Percentiles rank a stretch among this genome's conserved stretches.
Conservation (phyloP, 805 yeast genomes). For the Hermanozyma aechmeae region DNA sequence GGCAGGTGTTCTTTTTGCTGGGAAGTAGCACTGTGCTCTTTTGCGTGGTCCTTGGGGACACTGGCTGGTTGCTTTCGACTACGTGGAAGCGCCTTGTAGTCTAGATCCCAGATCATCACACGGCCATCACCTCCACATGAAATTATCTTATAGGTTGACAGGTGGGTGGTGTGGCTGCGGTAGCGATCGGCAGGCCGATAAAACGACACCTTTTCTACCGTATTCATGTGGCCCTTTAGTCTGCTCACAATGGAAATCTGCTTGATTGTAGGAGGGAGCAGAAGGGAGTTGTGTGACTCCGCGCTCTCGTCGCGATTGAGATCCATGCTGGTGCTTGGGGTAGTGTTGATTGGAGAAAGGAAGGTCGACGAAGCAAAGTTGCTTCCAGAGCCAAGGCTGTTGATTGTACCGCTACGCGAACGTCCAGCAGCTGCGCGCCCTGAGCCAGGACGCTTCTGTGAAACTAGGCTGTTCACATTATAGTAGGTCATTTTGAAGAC, state of each 20-base stretch:
- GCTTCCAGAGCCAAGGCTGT: conserved; percentile 15
- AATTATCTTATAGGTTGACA: conserved; percentile 18
- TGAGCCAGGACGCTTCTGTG: conserved; percentile 2
- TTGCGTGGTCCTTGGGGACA: too few relatives aligned
- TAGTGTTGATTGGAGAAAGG: conserved; percentile 14
- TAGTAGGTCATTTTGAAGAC: conserved; percentile 31
- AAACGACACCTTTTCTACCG: conserved; percentile 21
- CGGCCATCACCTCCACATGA: conserved; percentile 33
- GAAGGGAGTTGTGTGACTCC: neutral
- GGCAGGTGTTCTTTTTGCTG: neutral
- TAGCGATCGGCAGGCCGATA: conserved; percentile 10
- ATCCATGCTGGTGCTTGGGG: conserved; percentile 17
- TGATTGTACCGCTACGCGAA: conserved; percentile 31
- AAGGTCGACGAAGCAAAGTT: conserved; percentile 8
- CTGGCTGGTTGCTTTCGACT: too few relatives aligned
- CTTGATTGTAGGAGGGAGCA: conserved; percentile 26
- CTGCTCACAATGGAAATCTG: conserved; percentile 27
- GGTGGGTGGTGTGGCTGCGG: conserved; percentile 1
- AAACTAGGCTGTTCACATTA: conserved; percentile 27
- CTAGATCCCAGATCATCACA: conserved; percentile 35
- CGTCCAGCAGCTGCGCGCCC: conserved; percentile 12
- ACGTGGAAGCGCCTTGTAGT: conserved; percentile 31
- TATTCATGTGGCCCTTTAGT: conserved; percentile 32
- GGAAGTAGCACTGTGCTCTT: too few relatives aligned
- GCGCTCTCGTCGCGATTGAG: conserved; percentile 6